Base-by-base conservation (phyloP, 2,329 filamentous ascomycete species). In the Neofusicoccum sp. region DNA sequence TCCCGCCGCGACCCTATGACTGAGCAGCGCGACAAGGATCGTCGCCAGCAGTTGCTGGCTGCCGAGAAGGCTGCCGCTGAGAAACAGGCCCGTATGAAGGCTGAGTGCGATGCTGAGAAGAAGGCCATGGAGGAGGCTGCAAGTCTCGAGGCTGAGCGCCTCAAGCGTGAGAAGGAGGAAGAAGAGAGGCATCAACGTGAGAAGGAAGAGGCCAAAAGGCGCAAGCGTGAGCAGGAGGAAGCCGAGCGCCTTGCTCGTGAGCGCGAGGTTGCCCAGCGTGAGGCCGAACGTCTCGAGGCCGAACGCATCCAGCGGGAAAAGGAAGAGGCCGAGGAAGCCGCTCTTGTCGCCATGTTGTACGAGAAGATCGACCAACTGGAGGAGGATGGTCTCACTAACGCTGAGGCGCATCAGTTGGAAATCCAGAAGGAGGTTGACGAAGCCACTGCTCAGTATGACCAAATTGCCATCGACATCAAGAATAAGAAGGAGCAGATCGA, bases 211-310 rank as follows among this genome's bases (percentile, higher is more conserved):
- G 16, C 28, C 8, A 31, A 62, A 22, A 45, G n/a, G 11, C 8
- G 43, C n/a, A 14, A 54, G 16, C 34, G 8, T 11, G 56, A 61
- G 31, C n/a, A 61, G 44, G 56, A 36, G 14, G 43, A 61, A n/a
- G 44, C 44, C 6, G 58, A 48, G 44, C 59, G 47, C 29, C 33
- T 49, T 47, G 56, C 11, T 14, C 33, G 16, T 9, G 48, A 61
- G 33, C n/a, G 28, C 9, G 34, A 43, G 34, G 16, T 31, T 43
- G 33, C 37, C 28, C n/a, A 22, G 22, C 22, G 49, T 34, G 29
- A 54, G 34, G 36, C 11, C 14, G 54, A 33, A n/a, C 9, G n/a
- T 12, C 54, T n/a, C 29, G 29, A 61, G 22, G 33, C 1, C 4
- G 49, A 54, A 16, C 49, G 29, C 31, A 29, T 54, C 60, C 22